These are phyloP conservation scores for Scytalidium lignicola DNA, from an alignment of 2,329 filamentous ascomycete genomes.

Conservation along the genomic window DNA sequence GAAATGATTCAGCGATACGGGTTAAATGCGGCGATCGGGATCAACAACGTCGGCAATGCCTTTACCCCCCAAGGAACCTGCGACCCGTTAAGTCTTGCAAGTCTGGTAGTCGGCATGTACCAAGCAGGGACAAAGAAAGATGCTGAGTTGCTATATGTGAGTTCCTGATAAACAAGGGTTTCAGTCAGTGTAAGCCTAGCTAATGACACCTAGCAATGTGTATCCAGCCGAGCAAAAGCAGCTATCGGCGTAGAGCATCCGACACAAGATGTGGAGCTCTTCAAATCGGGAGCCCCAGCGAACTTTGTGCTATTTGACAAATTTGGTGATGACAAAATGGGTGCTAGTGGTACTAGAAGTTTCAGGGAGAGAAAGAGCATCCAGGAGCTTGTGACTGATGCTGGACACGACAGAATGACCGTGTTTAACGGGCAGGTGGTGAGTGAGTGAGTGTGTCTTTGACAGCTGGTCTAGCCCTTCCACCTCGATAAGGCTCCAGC, in stretches of 20 bases:
- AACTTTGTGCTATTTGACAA: slow-evolving; percentile 24
- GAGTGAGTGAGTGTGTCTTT: slow-evolving; percentile 9
- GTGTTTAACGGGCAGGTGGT: slow-evolving; percentile 18
- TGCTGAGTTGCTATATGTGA: slow-evolving; percentile 52
- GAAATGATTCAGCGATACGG: slow-evolving; percentile 54
- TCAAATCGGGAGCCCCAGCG: slow-evolving; percentile 20
- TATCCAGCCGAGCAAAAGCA: slow-evolving; percentile 23
- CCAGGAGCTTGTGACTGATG: slow-evolving; percentile 25
- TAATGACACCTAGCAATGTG: slow-evolving; percentile 19
- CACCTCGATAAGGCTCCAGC: no score
- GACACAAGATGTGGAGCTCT: slow-evolving; percentile 8
- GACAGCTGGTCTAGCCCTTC: not conserved
- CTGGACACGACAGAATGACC: slow-evolving; percentile 19
- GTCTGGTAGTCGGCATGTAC: slow-evolving; percentile 60
- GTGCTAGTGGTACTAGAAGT: slow-evolving; percentile 6
- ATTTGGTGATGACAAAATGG: no score
- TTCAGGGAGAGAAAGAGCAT: slow-evolving; percentile 22
- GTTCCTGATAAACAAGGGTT: slow-evolving; percentile 17
- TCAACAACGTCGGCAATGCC: slow-evolving; percentile 71
- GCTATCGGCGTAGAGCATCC: slow-evolving; percentile 21
- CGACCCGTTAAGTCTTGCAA: slow-evolving; percentile 60
- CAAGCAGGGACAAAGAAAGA: slow-evolving; percentile 58
- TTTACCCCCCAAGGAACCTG: slow-evolving; percentile 66
- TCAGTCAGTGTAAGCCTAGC: not conserved
- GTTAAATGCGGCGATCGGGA: slow-evolving; percentile 55